Evolutionary conservation across 1,284 basidiomycete genomes (phyloP), one percentile per base, ranked within the genome.

Genomic region (Cutaneotrichosporon sp.): DNA sequence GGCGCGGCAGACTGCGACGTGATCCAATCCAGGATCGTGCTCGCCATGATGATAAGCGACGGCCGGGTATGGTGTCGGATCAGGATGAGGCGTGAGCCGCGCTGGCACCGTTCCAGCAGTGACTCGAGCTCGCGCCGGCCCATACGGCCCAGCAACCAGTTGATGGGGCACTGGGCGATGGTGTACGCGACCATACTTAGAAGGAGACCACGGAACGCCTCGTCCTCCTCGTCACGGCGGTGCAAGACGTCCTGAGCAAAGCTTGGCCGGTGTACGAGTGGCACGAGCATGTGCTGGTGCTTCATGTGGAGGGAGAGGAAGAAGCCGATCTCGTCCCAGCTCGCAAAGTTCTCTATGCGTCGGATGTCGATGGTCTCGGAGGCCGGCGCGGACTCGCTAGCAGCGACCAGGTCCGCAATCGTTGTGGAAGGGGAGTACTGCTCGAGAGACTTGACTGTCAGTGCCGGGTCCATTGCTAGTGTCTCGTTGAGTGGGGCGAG

Each of bases 191-290:
- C 68, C 31, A 74, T 69, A 57, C 68, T 70, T 32, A 64, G 69
- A 13, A 74, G 55, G 59, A 74, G 61, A 21, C 70, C 73, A 30
- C 73, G 52, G 61, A 74, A 74, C 9, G 64, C 56, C 59, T 73
- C 71, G 50, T 72, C 71, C 30, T 49, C 36, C 58, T 64, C 52
- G 60, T 73, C 72, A 13, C 69, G 57, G 21, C 72, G 64, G 36
- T 68, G 60, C 30, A 73, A 56, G 26, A 73, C 66, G 55, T 73
- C 70, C 58, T 69, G 68, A 5, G 66, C 66, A 50, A 74, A 73
- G 6, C 69, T 72, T 42, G 73, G 73, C 46, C 66, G 65, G 56
- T 74, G 73, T 5, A 74, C 65, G 5, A 74, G 67, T 21, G 72
- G 72, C 8, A 71, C 66, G 11, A 72, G 60, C 30, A 67, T 65